Evolutionary conservation across 2,329 filamentous ascomycete genomes (phyloP), one percentile per base, ranked within the genome.

Genomic region (Pyrenochaeta sp.): DNA sequence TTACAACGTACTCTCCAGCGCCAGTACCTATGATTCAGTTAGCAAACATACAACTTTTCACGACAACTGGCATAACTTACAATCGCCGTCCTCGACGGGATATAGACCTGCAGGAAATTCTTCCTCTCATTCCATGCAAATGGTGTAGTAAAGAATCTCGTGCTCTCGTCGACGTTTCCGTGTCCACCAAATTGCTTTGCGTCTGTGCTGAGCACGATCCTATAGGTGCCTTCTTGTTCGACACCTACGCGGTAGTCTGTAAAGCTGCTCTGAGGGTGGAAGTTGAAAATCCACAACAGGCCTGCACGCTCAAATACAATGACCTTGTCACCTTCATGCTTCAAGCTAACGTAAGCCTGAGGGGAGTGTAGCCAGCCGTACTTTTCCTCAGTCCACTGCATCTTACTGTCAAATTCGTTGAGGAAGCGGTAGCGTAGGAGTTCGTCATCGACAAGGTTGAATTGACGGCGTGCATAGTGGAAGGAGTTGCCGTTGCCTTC

Each of bases 261-360:
- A 79, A 91, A 99, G 78, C 92, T 97, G 66, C 90, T 81, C 28
- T 86, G 87, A 0, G 91, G 88, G 75, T 98, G 89, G 84, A 98
- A 97, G 81, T 99, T 99, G 85, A 99, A 98, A 69, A 97, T 85
- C 83, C 93, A 99, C 10, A 99, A 83, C 57, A 97, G 81, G 0
- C 93, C 93, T 1, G 88, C 95, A 32, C 95, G 88, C 82, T 99
- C 95, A 76, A 97, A 99, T 3, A 97, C 93, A 64, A 99, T 88
- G 43, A 98, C 89, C 81, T 98, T 99, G 81, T 99, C 95, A 22
- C 79, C 83, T 74, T 98, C 93, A 75, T 99, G 89, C 85, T 98
- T 99, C 67, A 98, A 84, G 61, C 91, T 95, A 72, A 99, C 89
- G 76, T 95, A 96, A 0, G 93, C 95, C 79, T 98, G 94, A 0